Evolutionary conservation across 805 yeast genomes (phyloP), one percentile per base, ranked within the genome.

Genomic region (Ogataea pilisensis): DNA sequence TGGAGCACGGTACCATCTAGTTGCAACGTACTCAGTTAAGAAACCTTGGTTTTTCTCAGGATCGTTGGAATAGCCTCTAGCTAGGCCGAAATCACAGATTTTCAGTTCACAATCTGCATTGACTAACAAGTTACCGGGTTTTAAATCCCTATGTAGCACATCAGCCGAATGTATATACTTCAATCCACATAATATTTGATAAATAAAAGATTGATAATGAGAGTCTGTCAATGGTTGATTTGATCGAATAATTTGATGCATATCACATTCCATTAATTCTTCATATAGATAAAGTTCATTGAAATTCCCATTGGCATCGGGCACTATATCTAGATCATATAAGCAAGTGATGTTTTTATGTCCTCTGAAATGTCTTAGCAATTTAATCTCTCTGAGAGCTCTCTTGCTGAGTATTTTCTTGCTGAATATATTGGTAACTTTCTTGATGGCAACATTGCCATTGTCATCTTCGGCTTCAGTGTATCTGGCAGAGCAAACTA

Each of bases 1-100:
- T 0, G 99, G 99, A 3, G 99, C 99, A 51, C 99, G 73, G 64
- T 93, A 93, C 99, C 99, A 93, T 61, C 99, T 75, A 1, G 99
- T 93, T 25, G 99, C 98, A 21, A 93, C 99, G 60, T 93, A 93
- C 63, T 91, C 98, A 1, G 99, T 93, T 71, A 91, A 69, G 55
- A 88, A 91, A n/a, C 96, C 97, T 25, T 85, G 85, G 53, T 89
- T 88, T 53, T 82, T 85, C 45, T 82, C 90, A 1, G 89, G 85
- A 55, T 82, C 83, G 44, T 80, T 80, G 8, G 88, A 79, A 51
- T 84, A 89, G 28, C 97, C 96, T 60, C 97, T 76, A 1, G 98
- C 97, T 44, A 91, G 72, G 14, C 99, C 98, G 62, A 91, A 91
- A 65, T 93, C 99, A 68, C 98, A 91, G 37, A 91, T 87, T 61